A percentile compares a stretch with the other conserved stretches of the same genome.
Evolutionary conservation across 176 grass and related monocot species (phyloP).

Genomic region (Oryza punctata): DNA sequence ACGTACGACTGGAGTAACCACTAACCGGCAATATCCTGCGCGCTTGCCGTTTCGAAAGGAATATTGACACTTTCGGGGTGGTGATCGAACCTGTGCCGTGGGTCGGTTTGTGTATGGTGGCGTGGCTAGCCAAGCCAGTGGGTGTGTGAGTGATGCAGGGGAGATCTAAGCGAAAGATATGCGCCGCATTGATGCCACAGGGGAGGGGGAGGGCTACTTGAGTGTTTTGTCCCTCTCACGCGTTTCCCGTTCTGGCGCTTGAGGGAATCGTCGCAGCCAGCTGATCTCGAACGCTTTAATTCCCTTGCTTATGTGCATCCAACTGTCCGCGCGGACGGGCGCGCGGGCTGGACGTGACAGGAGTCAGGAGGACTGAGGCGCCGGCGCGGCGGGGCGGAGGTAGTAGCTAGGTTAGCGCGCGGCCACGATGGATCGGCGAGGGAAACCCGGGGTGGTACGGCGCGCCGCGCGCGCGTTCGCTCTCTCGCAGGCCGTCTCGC

Average conservation of each 20-base stretch:
- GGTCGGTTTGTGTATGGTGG: not conserved
- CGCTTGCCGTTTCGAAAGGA: not conserved
- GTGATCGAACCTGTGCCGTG: not conserved
- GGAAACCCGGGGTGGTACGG: slow-evolving; percentile 60
- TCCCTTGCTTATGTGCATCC: not conserved
- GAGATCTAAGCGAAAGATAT: slow-evolving; percentile 23
- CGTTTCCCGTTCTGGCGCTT: slow-evolving; percentile 25
- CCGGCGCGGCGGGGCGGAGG: not conserved
- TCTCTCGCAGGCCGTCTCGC: not conserved
- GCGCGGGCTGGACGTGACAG: not conserved
- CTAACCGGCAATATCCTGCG: no score
- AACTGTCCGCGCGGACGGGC: no score
- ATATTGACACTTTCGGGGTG: not conserved
- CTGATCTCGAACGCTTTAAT: not conserved
- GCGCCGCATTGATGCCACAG: not conserved
- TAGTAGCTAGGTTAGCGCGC: not conserved
- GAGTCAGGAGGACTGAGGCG: not conserved
- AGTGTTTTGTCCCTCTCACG: slow-evolving; percentile 6
- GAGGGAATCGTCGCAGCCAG: not conserved
- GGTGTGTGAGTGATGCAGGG: not conserved
- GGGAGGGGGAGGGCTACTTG: not conserved
- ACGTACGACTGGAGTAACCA: not conserved
- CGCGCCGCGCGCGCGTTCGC: not conserved
- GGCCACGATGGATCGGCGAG: not conserved
- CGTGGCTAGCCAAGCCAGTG: not conserved